A percentile compares a stretch with the other conserved stretches of the same genome.
Conservation (phyloP, 345 rosid species). For the Balakata baccata region DNA sequence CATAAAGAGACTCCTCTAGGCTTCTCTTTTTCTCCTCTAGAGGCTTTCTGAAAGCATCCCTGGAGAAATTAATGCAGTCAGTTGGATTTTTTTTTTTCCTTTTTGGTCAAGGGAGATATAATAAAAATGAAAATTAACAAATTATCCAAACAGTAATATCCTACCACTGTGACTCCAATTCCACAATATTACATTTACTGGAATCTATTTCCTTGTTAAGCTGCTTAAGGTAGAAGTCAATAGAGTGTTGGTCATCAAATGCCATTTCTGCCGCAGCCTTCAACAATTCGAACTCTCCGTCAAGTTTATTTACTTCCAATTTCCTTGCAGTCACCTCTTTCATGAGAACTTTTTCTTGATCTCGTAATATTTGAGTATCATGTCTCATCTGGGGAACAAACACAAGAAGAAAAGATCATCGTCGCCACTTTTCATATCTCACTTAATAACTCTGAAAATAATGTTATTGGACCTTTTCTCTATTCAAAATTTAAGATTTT, state of each 20-base stretch:
- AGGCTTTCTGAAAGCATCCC: constrained; percentile 50
- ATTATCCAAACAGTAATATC: constrained; percentile 10
- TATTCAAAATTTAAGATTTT: not conserved
- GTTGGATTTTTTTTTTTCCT: not conserved
- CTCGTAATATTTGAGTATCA: constrained; percentile 32
- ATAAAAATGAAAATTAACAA: not conserved
- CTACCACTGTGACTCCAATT: constrained; percentile 56
- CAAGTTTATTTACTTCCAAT: constrained; percentile 41
- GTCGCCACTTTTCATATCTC: not conserved
- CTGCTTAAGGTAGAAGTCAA: constrained; percentile 47
- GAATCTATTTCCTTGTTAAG: constrained; percentile 44
- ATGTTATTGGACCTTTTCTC: not conserved
- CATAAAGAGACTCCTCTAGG: constrained; percentile 54
- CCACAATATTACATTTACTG: constrained; percentile 38
- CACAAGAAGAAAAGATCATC: not conserved
- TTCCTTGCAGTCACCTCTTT: constrained; percentile 41
- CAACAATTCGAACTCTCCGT: constrained; percentile 50
- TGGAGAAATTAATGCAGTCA: constrained; percentile 24
- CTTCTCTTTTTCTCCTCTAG: constrained; percentile 55
- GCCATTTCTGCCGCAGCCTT: constrained; percentile 55
- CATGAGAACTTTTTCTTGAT: constrained; percentile 33
- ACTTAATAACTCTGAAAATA: not conserved
- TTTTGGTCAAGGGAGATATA: not conserved
- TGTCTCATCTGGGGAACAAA: constrained; percentile 35
- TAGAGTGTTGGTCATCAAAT: constrained; percentile 42